These are phyloP conservation scores for Parasitella parasitica DNA, from an alignment of 371 early-diverging fungal genomes.

Conservation along the genomic window DNA sequence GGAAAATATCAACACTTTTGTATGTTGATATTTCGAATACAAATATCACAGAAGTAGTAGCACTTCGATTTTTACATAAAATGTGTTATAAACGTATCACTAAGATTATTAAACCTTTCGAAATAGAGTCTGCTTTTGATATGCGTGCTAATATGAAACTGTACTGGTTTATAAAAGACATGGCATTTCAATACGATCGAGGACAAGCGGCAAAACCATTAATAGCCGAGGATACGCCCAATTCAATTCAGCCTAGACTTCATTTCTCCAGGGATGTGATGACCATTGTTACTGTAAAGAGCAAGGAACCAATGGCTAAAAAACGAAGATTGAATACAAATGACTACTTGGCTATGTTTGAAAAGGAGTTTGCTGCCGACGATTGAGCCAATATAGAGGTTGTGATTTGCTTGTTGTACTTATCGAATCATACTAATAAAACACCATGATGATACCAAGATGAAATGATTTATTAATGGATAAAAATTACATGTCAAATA, in stretches of 20 bases:
- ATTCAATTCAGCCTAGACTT: neutral
- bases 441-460: too few relatives aligned
- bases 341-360: slow-evolving; percentile 4
- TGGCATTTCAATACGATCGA: neutral
- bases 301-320: neutral
- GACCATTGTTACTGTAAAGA: neutral
- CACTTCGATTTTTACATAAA: neutral
- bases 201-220: neutral
- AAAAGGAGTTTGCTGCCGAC: slow-evolving; percentile 1
- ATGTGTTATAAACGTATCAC: neutral
- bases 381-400: neutral
- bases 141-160: neutral
- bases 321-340: neutral
- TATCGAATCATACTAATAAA: too few relatives aligned
- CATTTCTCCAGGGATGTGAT: neutral
- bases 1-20: neutral
- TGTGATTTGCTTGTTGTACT: neutral
- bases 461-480: neutral
- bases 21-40: slow-evolving; percentile 11
- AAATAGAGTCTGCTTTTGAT: neutral
- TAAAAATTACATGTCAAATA: slow-evolving; percentile 10
- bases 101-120: neutral
- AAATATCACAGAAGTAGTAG: slow-evolving; percentile 1
- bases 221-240: neutral
- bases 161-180: neutral